Conservation (phyloP, 805 yeast genomes). For the Teunomyces funiuensis region DNA sequence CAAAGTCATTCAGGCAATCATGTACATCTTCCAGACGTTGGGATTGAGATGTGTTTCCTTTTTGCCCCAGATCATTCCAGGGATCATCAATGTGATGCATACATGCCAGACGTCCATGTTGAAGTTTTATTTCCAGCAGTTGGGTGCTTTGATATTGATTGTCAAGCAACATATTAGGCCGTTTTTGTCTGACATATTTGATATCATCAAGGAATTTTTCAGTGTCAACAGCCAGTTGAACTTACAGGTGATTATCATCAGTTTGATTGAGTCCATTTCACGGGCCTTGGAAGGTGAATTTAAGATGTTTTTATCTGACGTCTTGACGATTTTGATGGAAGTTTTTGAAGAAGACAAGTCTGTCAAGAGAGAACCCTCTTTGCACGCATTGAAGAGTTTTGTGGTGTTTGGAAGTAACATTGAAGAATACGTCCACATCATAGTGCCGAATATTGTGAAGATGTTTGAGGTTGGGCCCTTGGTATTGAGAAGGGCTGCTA, state of each 20-base stretch:
- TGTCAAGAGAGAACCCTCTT: constrained; percentile 56
- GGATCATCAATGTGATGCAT: constrained; percentile 80
- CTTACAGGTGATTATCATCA: constrained; percentile 75
- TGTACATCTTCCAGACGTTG: constrained; percentile 84
- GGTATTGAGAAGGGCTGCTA: constrained; percentile 66
- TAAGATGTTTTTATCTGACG: constrained; percentile 74
- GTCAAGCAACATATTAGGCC: constrained; percentile 91
- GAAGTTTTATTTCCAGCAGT: constrained; percentile 86
- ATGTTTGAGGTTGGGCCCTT: constrained; percentile 73
- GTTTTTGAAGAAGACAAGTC: constrained; percentile 74
- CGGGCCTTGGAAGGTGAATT: constrained; percentile 90
- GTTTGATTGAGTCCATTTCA: constrained; percentile 80
- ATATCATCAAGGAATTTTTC: constrained; percentile 74
- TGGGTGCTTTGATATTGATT: constrained; percentile 73
- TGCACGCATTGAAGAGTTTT: constrained; percentile 76
- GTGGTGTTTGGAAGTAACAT: constrained; percentile 84
- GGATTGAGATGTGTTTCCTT: constrained; percentile 90
- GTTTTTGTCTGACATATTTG: constrained; percentile 71
- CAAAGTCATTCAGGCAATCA: constrained; percentile 89
- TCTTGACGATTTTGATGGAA: constrained; percentile 72
- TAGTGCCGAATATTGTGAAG: constrained; percentile 82
- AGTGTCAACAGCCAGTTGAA: constrained; percentile 42
- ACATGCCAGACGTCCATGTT: constrained; percentile 75
- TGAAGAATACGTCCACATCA: constrained; percentile 83
- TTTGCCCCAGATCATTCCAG: constrained; percentile 83